Evolutionary conservation across 371 early-diverging fungal species (phyloP), one percentile per base, ranked within the genome.

Genomic region (Synchytrium microbalum): DNA sequence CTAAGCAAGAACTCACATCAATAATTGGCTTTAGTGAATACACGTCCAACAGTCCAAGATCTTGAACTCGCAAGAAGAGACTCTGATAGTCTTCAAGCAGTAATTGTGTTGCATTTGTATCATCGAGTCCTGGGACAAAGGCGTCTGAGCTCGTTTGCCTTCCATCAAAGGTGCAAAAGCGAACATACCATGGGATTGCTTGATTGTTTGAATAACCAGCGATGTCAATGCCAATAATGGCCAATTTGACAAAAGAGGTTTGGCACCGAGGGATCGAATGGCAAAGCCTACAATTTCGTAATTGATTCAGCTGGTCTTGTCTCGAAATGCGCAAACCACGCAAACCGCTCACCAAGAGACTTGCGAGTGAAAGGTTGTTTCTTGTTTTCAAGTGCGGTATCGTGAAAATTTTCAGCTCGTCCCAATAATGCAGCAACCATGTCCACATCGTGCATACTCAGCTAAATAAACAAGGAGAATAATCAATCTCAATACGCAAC

Each of bases 1-100:
- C 56, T 8, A 23, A 19, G 8, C 14, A 19, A 26, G 2, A 53
- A 67, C 80, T 68, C 68, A 84, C 87, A 71, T 89, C 83, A 0
- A 91, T 67, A 10, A 87, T 62, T 28, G 77, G 82, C 62, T 87
- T 88, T 71, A 80, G 72, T 23, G 75, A 70, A 61, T 84, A 82
- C 16, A 82, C 84, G 23, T 83, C 70, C 8, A 70, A 66, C 51
- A 92, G 72, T 0, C 71, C 78, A 32, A 79, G 77, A 0, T 73
- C 66, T 3, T 58, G 28, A 0, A 82, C 75, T 1, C 63, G 38
- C 3, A 67, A 38, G 0, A 81, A 64, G 27, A 85, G 67, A 2
- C 62, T 66, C 1, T 62, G 60, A 62, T 84, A 86, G 64, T 58
- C 72, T 75, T 59, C 52, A 19, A 38, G 5, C 46, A 38, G 19